Percentiles rank a stretch among this genome's conserved stretches.
Conservation (phyloP, 2,329 filamentous ascomycete genomes). For the Orbilia blumenaviensis region DNA sequence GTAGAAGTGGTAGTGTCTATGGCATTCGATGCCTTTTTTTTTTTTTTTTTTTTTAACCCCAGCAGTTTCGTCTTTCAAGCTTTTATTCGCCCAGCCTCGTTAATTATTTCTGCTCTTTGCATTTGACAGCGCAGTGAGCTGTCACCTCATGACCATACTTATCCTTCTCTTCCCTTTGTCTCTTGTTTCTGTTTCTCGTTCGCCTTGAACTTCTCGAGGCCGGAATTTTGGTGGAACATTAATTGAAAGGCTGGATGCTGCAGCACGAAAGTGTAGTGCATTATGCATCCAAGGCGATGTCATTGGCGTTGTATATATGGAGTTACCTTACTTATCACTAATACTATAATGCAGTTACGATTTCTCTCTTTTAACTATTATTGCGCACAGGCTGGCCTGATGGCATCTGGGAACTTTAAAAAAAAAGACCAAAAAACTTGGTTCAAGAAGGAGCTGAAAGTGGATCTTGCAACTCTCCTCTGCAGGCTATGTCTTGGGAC, state of each 20-base stretch:
- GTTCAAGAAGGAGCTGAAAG: slow-evolving; percentile 38
- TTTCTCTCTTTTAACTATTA: slow-evolving; percentile 1
- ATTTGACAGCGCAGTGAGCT: slow-evolving; percentile 20
- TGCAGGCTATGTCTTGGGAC: slow-evolving; percentile 49
- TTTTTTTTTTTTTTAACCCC: neutral
- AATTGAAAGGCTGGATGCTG: slow-evolving; percentile 51
- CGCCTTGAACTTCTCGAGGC: slow-evolving; percentile 12
- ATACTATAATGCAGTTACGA: slow-evolving; percentile 17
- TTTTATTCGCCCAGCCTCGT: slow-evolving; percentile 48
- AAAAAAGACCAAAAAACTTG: slow-evolving; percentile 10
- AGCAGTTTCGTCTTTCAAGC: neutral
- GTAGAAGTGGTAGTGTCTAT: too few relatives aligned
- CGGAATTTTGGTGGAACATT: slow-evolving; percentile 27
- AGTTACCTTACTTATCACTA: slow-evolving; percentile 15
- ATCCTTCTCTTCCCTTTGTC: slow-evolving; percentile 6
- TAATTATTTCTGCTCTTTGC: slow-evolving; percentile 20
- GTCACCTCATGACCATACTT: slow-evolving; percentile 35
- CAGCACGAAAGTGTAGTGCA: slow-evolving; percentile 21
- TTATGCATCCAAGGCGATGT: slow-evolving; percentile 23
- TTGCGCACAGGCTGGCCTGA: slow-evolving; percentile 40
- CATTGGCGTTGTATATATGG: slow-evolving; percentile 23
- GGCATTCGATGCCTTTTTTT: neutral
- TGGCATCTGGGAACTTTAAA: slow-evolving; percentile 2
- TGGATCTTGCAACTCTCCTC: slow-evolving; percentile 46
- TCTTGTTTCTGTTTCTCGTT: neutral